Base-by-base conservation (phyloP, 345 rosid genomes). In the Rhizophora apiculata region DNA sequence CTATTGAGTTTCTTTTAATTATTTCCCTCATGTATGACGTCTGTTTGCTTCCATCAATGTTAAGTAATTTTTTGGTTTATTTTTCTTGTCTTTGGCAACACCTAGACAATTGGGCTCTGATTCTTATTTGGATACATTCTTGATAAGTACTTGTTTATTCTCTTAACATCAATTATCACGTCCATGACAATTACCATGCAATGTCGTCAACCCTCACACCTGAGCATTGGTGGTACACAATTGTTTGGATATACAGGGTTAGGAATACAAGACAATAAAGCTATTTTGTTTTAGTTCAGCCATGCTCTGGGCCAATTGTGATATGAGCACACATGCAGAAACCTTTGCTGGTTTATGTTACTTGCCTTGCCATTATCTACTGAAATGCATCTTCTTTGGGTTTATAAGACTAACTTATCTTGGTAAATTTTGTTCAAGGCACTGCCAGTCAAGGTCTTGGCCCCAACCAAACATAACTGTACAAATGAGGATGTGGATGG, bases 381-480 rank as follows among this genome's bases (percentile, higher is more conserved):
- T 8, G 5, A 56, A 24, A 31, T 1, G 2, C 19, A 21, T 4
- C 18, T 6, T 46, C 48, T 27, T 0, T 52, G 27, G 51, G 56
- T 15, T 24, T 64, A 68, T 54, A 46, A 68, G 52, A 22, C 36
- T 27, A 60, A 64, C 64, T 65, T 36, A 69, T 74, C 62, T 22
- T 61, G 53, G 62, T 58, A 51, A 36, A 31, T 54, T 75, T 69
- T 75, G 67, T 66, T 76, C 21, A 67, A 78, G 88, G 81, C 51
- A 64, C 63, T 69, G 3, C 57, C 10, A 60, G 67, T 66, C 37
- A 62, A 75, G 46, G 37, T 57, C 52, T 66, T 21, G 18, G 65
- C 39, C 59, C 75, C 73, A 37, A 53, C 80, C 43, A 78, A 74
- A 74, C 78, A 78, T 65, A 68, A 63, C 68, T 68, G 72, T 64